Base-by-base conservation (phyloP, 208 protist genomes). In the Acanthamoeba lenticulata region DNA sequence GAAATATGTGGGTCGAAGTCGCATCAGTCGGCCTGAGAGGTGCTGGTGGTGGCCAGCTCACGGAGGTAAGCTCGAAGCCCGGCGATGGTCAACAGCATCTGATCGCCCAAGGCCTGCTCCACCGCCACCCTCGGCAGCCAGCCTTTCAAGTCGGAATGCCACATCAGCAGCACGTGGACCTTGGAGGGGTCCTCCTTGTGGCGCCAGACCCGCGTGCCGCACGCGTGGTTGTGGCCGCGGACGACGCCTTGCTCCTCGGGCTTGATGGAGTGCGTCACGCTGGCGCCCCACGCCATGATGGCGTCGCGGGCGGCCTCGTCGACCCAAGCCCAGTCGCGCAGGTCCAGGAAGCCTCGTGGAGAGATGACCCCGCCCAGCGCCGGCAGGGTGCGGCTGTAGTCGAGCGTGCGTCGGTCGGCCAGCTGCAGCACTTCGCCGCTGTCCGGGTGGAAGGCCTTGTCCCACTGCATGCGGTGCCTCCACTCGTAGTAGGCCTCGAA, bases 351-450 rank as follows among this genome's bases (percentile, higher is more conserved):
- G 77, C 57, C 77, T 13, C 77, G 38, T 2, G 77, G n/a, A 38
- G 77, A 86, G 77, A 86, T 86, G 44, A 86, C 44, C 42, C 77
- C 77, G 44, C 77, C 77, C 27, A 86, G 44, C 77, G 45, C 77
- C 5, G 77, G 77, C 44, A 86, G 77, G 42, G 77, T 86, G 40
- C 77, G 77, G 77, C 77, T 86, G 77, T 86, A 86, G 77, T 86
- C 77, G 13, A 86, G 77, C 77, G 77, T 86, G n/a, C 77, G 77
- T 38, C 77, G 77, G 13, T 86, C 77, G 77, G 24, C 44, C 42
- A 86, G 45, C 44, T 86, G 38, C 77, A 60, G 29, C 77, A 86
- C 7, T 19, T 86, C n/a, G 42, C 77, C 77, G 77, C 77, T 86
- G n/a, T 86, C 77, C 4, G 77, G 77, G 77, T 86, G 77, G 77